phyloP scores from a whole-genome alignment of 208 protist species.

The Spironucleus salmonicida region DNA sequence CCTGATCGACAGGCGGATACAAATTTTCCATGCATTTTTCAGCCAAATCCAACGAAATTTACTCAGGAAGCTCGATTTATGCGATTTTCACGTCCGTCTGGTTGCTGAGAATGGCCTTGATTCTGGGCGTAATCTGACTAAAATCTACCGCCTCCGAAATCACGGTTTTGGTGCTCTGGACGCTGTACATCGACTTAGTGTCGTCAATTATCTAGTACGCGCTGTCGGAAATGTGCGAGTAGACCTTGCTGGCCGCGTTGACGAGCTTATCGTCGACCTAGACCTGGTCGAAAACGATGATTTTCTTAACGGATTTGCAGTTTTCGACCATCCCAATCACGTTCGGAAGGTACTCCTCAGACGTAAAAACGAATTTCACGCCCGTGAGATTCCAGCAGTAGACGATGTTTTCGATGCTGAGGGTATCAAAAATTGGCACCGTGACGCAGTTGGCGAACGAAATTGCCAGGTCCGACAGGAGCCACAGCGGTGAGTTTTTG shows the following conservation, averaged over 20 bases:
- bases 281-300: neutral
- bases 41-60: neutral
- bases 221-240: neutral
- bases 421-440: slow-evolving; percentile 17
- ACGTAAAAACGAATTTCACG: neutral
- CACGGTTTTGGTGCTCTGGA: neutral
- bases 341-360: neutral
- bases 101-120: neutral
- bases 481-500: slow-evolving; percentile 21
- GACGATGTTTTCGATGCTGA: neutral
- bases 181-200: neutral
- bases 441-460: neutral
- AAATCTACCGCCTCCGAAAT: too few relatives aligned
- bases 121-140: neutral
- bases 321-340: neutral
- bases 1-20: neutral
- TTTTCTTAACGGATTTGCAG: neutral
- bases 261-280: neutral
- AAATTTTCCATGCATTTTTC: neutral
- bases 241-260: too few relatives aligned
- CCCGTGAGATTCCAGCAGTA: neutral
- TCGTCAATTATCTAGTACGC: neutral
- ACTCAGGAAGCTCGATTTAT: neutral
- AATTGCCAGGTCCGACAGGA: neutral
- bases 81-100: neutral